phyloP scores from a whole-genome alignment of 139 green algal species.

The Haematococcus lacustris region DNA sequence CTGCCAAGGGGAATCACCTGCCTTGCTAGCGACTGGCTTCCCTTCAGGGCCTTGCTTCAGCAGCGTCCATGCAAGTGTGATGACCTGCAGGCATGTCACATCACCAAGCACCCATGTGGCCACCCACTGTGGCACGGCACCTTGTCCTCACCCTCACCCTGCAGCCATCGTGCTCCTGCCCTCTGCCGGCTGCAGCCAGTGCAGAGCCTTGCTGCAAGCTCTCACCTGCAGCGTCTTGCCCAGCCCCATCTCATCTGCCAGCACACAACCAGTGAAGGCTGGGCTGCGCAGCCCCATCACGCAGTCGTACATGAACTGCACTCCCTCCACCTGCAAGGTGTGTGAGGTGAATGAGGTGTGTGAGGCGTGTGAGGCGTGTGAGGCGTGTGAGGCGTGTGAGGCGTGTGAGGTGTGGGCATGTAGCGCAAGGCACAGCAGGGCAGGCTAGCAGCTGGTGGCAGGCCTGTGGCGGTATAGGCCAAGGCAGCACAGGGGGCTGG shows the following conservation, averaged over 20 bases:
- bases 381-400: too few relatives aligned
- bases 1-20: neutral
- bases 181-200: too few relatives aligned
- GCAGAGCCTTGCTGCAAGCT: neutral
- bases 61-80: slow-evolving; percentile 72
- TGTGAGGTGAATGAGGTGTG: neutral
- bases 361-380: too few relatives aligned
- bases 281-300: slow-evolving; percentile 26
- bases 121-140: too few relatives aligned
- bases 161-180: too few relatives aligned
- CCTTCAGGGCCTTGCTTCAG: slow-evolving; percentile 62
- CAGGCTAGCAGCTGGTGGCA: neutral
- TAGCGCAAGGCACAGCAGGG: neutral
- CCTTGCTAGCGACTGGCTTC: neutral
- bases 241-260: slow-evolving; percentile 58
- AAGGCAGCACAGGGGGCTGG: too few relatives aligned
- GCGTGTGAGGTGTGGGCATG: too few relatives aligned
- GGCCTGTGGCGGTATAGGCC: neutral
- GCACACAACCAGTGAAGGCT: slow-evolving; percentile 48
- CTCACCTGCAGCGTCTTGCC: slow-evolving; percentile 66
- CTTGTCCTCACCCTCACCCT: too few relatives aligned
- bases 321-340: slow-evolving; percentile 47
- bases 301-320: slow-evolving; percentile 75
- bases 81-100: slow-evolving; percentile 34
- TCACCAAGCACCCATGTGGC: too few relatives aligned